Conservation (phyloP, 208 protist genomes). For the Crithidia sp. region DNA sequence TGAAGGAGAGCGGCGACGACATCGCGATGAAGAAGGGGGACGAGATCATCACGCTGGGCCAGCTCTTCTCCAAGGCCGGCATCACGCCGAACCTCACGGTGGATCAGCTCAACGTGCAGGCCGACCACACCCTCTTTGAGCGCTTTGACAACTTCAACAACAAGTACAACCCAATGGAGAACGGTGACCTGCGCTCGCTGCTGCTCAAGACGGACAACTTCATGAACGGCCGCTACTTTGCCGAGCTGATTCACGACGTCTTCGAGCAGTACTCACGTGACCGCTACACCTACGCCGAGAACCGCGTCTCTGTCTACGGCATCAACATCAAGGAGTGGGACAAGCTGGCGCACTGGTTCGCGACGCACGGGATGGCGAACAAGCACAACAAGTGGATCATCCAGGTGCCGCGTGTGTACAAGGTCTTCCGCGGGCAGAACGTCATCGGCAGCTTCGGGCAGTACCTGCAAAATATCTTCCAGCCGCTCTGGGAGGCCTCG, state of each 20-base stretch:
- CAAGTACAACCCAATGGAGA: constrained; percentile 98
- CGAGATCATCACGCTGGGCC: constrained; percentile 84
- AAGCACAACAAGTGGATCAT: constrained; percentile 98
- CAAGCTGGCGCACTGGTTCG: constrained; percentile 96
- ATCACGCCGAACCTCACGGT: constrained; percentile 94
- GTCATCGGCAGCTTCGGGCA: constrained; percentile 95
- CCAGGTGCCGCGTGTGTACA: constrained; percentile 97
- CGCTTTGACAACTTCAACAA: constrained; percentile 99
- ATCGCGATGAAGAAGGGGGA: constrained; percentile 91
- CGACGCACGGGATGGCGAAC: constrained; percentile 94
- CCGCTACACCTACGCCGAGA: constrained; percentile 96
- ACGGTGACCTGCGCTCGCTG: constrained; percentile 94
- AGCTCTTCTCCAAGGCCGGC: constrained; percentile 84
- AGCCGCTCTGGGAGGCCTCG: constrained; percentile 98
- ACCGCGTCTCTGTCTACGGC: constrained; percentile 93
- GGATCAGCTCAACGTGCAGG: constrained; percentile 96
- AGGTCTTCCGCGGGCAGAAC: constrained; percentile 91
- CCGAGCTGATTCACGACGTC: constrained; percentile 95
- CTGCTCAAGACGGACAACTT: constrained; percentile 99
- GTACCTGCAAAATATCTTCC: constrained; percentile 98
- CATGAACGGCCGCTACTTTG: constrained; percentile 98
- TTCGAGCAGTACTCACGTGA: constrained; percentile 96
- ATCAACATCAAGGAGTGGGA: constrained; percentile 96
- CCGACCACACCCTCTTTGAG: constrained; percentile 96
- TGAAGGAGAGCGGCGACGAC: constrained; percentile 91